Evolutionary conservation across 257 asterid species (phyloP).

Genomic region (Solanum lignicaule): DNA sequence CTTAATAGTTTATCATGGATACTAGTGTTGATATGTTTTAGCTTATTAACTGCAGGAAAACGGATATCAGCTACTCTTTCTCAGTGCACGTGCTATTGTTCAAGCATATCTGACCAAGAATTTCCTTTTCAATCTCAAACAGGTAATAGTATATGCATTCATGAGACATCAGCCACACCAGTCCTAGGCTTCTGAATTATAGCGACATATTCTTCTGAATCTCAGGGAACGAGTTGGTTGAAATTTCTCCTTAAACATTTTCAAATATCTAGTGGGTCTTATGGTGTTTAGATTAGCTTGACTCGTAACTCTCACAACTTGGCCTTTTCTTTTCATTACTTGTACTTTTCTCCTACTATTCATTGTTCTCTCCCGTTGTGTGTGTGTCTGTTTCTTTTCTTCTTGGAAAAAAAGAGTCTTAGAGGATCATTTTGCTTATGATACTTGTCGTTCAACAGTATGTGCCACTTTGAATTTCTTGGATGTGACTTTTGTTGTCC

Average conservation of each 20-base stretch:
- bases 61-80: conserved; percentile 92
- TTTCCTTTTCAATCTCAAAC: conserved; percentile 87
- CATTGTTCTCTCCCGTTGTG: background rate
- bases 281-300: background rate
- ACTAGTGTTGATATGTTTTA: background rate
- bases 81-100: conserved; percentile 97
- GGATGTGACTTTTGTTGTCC: background rate
- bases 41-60: conserved; percentile 52
- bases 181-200: background rate
- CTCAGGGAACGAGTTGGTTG: background rate
- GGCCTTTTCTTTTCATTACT: background rate
- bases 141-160: conserved; percentile 33
- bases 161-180: background rate
- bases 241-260: background rate
- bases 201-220: background rate
- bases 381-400: background rate
- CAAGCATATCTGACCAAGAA: conserved; percentile 90
- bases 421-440: background rate
- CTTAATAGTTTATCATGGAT: background rate
- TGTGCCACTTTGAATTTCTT: background rate
- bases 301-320: background rate
- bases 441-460: background rate
- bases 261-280: background rate
- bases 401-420: background rate
- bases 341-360: background rate